Conservation (phyloP, 345 rosid species). For the Populus euphratica region DNA sequence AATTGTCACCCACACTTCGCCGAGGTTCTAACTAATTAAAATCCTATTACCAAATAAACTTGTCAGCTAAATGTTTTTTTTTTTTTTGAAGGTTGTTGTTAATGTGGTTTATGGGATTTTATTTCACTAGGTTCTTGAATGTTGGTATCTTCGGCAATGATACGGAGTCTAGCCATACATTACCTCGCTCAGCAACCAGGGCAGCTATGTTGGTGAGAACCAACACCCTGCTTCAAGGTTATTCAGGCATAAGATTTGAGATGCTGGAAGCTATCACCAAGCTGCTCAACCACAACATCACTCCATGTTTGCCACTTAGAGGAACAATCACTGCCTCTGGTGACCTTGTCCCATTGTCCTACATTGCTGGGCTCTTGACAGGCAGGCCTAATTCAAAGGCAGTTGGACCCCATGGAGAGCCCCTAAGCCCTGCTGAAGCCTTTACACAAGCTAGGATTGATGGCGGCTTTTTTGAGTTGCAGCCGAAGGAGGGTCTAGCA, state of each 20-base stretch:
- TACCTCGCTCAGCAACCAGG: conserved; percentile 22
- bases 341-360: conserved; percentile 23
- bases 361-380: conserved; percentile 22
- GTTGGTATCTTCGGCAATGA: conserved; percentile 26
- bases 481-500: conserved; percentile 31
- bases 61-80: no score
- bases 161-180: conserved; percentile 13
- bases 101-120: neutral
- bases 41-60: no score
- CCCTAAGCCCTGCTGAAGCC: conserved; percentile 15
- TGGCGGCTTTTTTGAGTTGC: conserved; percentile 29
- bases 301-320: conserved; percentile 23
- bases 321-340: conserved; percentile 25
- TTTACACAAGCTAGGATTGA: conserved; percentile 15
- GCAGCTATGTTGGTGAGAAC: conserved; percentile 32
- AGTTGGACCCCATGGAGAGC: conserved; percentile 11
- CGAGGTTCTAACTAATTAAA: no score
- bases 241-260: conserved; percentile 26
- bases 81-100: neutral
- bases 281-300: conserved; percentile 22
- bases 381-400: conserved; percentile 29
- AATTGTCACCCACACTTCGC: no score
- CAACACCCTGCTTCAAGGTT: conserved; percentile 26
- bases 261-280: conserved; percentile 24
- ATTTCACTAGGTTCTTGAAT: conserved; percentile 22